Base-by-base conservation (phyloP, 2,329 filamentous ascomycete genomes). In the Talaromyces islandicus region DNA sequence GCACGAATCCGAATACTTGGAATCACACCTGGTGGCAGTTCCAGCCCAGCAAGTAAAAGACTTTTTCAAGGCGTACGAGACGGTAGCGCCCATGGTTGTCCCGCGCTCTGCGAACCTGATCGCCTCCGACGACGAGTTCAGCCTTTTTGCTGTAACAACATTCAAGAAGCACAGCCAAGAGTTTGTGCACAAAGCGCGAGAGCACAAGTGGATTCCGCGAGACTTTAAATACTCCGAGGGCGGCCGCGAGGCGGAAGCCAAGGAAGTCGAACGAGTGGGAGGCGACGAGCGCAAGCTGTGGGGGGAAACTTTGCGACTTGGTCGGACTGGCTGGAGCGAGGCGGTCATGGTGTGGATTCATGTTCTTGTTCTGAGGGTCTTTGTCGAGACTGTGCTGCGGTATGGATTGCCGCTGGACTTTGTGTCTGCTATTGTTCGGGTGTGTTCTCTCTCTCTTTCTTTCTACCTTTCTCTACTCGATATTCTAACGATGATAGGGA, bases 321-420 rank as follows among this genome's bases (percentile, higher is more conserved):
- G 88, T 14, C 83, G 92, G 64, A 96, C 91, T n/a, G 92, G 91
- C 17, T 99, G 94, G 86, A 93, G 91, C 71, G 94, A 99, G 78
- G 88, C 88, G 64, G 91, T 96, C 65, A 96, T 96, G 91, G 88
- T 93, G 58, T 96, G 92, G 91, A 84, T 96, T 55, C 94, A 99
- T 72, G 89, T 96, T 29, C 81, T 97, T 70, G 90, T 92, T 7
- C 78, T 99, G 69, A 83, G 94, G 58, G 92, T 97, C 21, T 99
- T 97, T 75, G 94, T 99, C 21, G 94, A 99, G 82, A 96, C 92
- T 5, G 94, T 99, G n/a, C 80, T 99, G 71, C 86, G 94, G 65
- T 99, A 99, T 71, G 94, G 94, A 29, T 76, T 99, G 68, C 94
- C 94, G 54, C 78, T 97, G 64, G 90, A 95, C 67, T 99, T 93